These are phyloP conservation scores for Diaporthe helianthi DNA, from an alignment of 2,329 filamentous ascomycete species.

Conservation along the genomic window DNA sequence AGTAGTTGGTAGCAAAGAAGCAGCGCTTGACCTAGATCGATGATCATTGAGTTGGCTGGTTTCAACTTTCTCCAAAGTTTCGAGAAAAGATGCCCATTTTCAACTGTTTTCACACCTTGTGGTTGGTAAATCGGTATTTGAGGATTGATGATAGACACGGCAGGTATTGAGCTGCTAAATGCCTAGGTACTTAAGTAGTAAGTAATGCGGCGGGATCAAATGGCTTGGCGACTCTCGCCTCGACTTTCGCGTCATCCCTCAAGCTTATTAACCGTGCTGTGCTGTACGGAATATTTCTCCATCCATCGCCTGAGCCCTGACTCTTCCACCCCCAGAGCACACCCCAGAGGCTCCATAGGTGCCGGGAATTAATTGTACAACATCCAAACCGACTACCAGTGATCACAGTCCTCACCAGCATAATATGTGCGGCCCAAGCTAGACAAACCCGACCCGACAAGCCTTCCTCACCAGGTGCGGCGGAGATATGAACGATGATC, in stretches of 20 bases:
- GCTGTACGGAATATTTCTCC: no score
- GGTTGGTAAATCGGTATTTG: neutral
- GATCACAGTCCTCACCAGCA: neutral
- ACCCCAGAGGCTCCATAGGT: neutral
- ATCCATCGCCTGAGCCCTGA: neutral
- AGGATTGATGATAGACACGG: neutral
- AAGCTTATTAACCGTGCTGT: slow-evolving; percentile 27
- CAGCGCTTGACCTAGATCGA: neutral
- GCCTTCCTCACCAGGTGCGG: slow-evolving; percentile 47
- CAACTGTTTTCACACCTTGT: neutral
- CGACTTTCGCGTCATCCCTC: slow-evolving; percentile 18
- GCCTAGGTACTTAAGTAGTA: no score
- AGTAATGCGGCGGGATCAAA: neutral
- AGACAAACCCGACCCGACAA: slow-evolving; percentile 26
- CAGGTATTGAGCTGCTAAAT: neutral
- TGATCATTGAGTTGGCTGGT: neutral
- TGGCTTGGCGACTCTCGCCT: slow-evolving; percentile 15
- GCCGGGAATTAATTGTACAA: neutral
- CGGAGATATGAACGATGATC: slow-evolving; percentile 56
- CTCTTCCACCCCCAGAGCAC: neutral
- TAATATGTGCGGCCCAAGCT: slow-evolving; percentile 33
- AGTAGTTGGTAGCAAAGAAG: no score
- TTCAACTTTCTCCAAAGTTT: neutral
- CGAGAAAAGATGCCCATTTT: neutral
- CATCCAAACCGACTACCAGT: neutral